These are phyloP conservation scores for Cyclotella sp. DNA, from an alignment of 108 stramenopile species.

Conservation along the genomic window DNA sequence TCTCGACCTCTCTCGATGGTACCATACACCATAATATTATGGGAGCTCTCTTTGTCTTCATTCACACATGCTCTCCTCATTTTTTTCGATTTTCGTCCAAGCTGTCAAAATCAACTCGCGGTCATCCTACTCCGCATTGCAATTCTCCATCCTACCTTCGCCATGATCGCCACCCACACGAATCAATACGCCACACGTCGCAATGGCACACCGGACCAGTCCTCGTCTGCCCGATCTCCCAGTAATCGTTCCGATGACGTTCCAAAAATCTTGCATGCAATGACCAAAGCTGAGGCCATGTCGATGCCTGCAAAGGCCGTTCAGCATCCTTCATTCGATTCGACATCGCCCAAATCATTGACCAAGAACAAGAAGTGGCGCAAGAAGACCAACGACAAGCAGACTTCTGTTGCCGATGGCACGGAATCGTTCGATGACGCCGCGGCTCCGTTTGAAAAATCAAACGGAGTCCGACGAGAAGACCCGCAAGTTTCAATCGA, in stretches of 20 bases:
- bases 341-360: neutral
- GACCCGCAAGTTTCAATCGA: neutral
- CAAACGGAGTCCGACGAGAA: neutral
- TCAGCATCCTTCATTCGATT: neutral
- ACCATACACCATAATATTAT: too few relatives aligned
- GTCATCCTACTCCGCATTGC: too few relatives aligned
- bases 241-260: neutral
- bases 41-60: too few relatives aligned
- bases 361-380: neutral
- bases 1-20: too few relatives aligned
- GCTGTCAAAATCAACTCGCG: neutral
- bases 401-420: neutral
- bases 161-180: neutral
- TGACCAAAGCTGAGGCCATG: constrained; percentile 12
- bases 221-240: neutral
- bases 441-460: neutral
- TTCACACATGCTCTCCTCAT: neutral
- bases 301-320: neutral
- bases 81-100: neutral
- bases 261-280: neutral
- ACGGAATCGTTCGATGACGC: neutral
- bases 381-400: constrained; percentile 1
- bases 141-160: neutral
- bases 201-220: neutral
- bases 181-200: neutral